phyloP scores from a whole-genome alignment of 2,329 filamentous ascomycete genomes.

The Fusarium denticulatum region DNA sequence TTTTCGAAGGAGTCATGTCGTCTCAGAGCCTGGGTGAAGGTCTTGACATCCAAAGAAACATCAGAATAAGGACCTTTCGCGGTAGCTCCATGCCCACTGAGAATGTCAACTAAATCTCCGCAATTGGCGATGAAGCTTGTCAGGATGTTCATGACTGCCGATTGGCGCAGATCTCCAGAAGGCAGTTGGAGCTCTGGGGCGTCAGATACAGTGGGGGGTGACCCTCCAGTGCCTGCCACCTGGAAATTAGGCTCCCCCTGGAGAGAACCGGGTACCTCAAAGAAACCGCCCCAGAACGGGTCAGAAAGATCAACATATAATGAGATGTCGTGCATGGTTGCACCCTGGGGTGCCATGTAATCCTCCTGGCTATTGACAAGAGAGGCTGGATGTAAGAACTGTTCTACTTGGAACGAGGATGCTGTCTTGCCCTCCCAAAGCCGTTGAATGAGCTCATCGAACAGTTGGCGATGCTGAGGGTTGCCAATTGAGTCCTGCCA shows the following conservation, averaged over 20 bases:
- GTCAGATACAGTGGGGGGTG: rapidly evolving
- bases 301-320: rapidly evolving
- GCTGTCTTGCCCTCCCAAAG: neutral
- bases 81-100: rapidly evolving
- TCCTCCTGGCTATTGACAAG: no score
- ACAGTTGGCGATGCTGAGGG: neutral
- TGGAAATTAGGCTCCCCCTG: rapidly evolving
- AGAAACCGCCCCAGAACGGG: neutral
- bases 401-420: neutral
- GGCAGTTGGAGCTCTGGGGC: rapidly evolving
- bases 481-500: neutral
- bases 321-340: neutral
- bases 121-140: neutral
- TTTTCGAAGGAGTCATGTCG: rapidly evolving
- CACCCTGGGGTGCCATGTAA: neutral
- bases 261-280: rapidly evolving
- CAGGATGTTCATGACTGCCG: neutral
- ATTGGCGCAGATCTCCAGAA: rapidly evolving
- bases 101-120: neutral
- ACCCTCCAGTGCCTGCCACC: rapidly evolving
- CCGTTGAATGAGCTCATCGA: neutral
- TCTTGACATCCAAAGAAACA: rapidly evolving
- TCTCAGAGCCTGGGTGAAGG: rapidly evolving
- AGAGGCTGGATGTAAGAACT: rapidly evolving
- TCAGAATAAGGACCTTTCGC: rapidly evolving